Evolutionary conservation across 108 stramenopile genomes (phyloP).

Genomic region (Mediolabrus comicus): DNA sequence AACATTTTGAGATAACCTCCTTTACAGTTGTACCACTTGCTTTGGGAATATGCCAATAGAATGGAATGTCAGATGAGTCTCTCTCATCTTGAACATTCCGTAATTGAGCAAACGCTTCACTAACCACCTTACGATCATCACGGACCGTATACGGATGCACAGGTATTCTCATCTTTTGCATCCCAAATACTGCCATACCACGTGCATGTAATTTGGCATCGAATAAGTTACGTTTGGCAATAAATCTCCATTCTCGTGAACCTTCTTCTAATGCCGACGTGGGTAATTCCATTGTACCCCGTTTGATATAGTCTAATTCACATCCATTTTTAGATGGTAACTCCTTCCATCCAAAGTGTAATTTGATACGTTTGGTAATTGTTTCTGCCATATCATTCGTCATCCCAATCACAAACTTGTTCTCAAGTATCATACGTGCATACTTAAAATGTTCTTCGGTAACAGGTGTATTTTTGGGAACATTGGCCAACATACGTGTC

Average conservation of each 20-base stretch:
- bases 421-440: conserved; percentile 34
- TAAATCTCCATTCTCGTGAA: conserved; percentile 23
- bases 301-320: conserved; percentile 16
- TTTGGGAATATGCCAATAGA: conserved; percentile 43
- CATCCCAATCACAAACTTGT: conserved; percentile 46
- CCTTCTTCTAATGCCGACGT: conserved; percentile 12
- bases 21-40: conserved; percentile 41
- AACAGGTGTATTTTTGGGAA: neutral
- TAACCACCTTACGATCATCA: conserved; percentile 14
- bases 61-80: conserved; percentile 22
- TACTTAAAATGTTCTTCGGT: conserved; percentile 34
- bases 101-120: conserved; percentile 15
- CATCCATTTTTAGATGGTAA: conserved; percentile 17
- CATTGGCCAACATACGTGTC: conserved; percentile 40
- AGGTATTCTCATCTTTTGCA: conserved; percentile 41
- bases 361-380: conserved; percentile 14
- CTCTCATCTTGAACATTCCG: conserved; percentile 14
- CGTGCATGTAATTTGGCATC: conserved; percentile 40
- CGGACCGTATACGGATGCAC: conserved; percentile 11
- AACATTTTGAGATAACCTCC: conserved; percentile 27
- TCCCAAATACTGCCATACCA: conserved; percentile 26
- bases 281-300: neutral
- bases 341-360: conserved; percentile 48
- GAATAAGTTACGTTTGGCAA: conserved; percentile 18
- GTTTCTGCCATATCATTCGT: conserved; percentile 23